Percentiles rank a stretch among this genome's conserved stretches.
Conservation (phyloP, 1,284 basidiomycete species). For the Apiotrichum gracile region DNA sequence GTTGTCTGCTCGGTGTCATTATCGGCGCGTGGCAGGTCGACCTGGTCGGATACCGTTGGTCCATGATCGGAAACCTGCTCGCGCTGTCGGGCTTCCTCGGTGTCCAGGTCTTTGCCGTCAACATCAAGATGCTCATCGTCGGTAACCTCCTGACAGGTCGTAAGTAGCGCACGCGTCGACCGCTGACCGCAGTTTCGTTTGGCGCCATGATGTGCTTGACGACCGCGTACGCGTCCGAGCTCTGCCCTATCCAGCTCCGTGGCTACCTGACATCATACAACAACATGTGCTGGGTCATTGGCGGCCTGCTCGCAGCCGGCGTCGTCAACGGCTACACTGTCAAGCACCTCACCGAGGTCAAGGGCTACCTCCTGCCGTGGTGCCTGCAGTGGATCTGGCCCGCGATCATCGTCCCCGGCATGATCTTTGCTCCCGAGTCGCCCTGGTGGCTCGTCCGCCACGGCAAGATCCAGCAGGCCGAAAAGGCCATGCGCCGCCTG, state of each 20-base stretch:
- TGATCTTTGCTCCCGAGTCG: slow-evolving; percentile 36
- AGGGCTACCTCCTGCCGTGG: background rate
- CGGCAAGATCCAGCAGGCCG: slow-evolving; percentile 1
- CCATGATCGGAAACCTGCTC: slow-evolving; percentile 23
- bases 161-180: background rate
- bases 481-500: background rate
- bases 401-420: slow-evolving; percentile 33
- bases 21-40: slow-evolving; percentile 17
- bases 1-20: background rate
- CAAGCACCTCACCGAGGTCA: background rate
- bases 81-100: slow-evolving; percentile 3
- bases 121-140: slow-evolving; percentile 1
- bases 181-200: background rate
- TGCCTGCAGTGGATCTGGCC: slow-evolving; percentile 36
- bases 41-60: slow-evolving; percentile 44
- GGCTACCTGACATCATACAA: slow-evolving; percentile 31
- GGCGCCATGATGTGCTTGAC: background rate
- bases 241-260: slow-evolving; percentile 27
- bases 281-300: slow-evolving; percentile 51
- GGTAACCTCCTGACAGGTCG: slow-evolving; percentile 3
- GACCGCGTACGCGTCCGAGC: slow-evolving; percentile 34
- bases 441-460: slow-evolving; percentile 5
- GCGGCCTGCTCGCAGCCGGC: slow-evolving; percentile 19
- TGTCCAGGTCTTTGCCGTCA: slow-evolving; percentile 6
- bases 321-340: slow-evolving; percentile 1